Evolutionary conservation across 495 filamentous ascomycete genomes (phyloP), one percentile per base, ranked within the genome.

Genomic region (Penicillium fimorum): DNA sequence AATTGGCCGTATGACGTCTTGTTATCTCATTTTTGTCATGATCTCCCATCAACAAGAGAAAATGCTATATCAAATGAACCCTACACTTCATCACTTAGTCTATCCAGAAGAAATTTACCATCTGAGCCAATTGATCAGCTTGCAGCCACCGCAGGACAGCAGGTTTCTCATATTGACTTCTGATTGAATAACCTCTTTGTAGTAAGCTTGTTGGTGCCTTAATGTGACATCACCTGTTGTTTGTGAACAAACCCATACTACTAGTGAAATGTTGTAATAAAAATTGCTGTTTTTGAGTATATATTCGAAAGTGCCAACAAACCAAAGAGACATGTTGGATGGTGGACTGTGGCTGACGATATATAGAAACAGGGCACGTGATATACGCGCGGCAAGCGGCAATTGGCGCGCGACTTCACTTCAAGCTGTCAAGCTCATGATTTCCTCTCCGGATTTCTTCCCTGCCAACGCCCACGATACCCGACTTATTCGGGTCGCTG

Each of bases 351-450:
- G 15, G 17, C n/a, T 17, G 35, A 17, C n/a, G n/a, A 9, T 17
- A 38, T 17, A 2, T n/a, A 6, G 35, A 38, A 18, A 13, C 38
- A 30, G 42, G 42, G 17, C 64, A 67, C 58, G 61, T 67, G 62
- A 65, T 60, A 60, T 5, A 30, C 62, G 62, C 59, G 63, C 63
- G 62, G 33, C 25, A 63, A 33, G 57, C 65, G 59, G 56, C 59
- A 66, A 53, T 50, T 63, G 56, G 55, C 61, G 64, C 64, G 33
- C 30, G 47, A 67, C 64, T 50, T 67, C 61, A 67, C 47, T 49
- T 47, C 59, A 57, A 64, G 64, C 58, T 64, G 48, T 65, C 53
- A 46, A 67, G 61, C 64, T 67, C 60, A 56, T 59, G 60, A 56
- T 66, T 63, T 57, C 50, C 43, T 45, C 52, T 55, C 30, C 49